Conservation (phyloP, 1,284 basidiomycete species). For the Sporisorium scitamineum region DNA sequence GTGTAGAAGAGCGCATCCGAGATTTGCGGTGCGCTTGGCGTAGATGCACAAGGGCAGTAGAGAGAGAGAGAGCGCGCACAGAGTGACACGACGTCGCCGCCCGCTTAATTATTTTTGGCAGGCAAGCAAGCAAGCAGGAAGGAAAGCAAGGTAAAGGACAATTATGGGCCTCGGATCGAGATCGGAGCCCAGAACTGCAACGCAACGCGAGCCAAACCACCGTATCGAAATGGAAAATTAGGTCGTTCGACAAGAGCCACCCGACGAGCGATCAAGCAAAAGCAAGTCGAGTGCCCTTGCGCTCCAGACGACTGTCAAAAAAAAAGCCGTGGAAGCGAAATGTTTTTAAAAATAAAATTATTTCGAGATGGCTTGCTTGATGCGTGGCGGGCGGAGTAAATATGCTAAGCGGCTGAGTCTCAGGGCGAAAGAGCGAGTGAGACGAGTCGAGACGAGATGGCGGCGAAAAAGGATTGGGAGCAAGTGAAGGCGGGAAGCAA, state of each 20-base stretch:
- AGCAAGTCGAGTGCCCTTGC: not conserved
- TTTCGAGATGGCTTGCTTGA: not conserved
- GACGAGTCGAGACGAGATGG: not conserved
- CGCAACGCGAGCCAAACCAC: slow-evolving; percentile 5
- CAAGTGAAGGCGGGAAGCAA: not conserved
- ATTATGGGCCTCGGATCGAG: slow-evolving; percentile 10
- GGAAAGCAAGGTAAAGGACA: no score
- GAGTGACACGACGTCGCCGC: slow-evolving; percentile 15
- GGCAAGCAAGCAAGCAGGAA: not conserved
- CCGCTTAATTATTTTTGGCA: not conserved
- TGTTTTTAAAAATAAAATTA: not conserved
- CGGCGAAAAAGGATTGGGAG: not conserved
- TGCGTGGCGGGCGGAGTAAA: slow-evolving; percentile 10
- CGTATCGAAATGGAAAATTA: slow-evolving; percentile 5
- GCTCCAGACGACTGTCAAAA: not conserved
- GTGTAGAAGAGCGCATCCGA: slow-evolving; percentile 25
- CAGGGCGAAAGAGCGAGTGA: not conserved
- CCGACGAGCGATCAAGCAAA: not conserved
- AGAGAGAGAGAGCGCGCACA: slow-evolving; percentile 7
- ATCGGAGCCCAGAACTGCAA: slow-evolving; percentile 4
- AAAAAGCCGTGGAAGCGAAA: not conserved
- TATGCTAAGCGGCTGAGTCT: slow-evolving; percentile 4
- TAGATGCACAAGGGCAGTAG: not conserved
- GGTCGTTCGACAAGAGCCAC: not conserved
- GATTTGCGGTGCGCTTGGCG: slow-evolving; percentile 21